Evolutionary conservation across 345 rosid species (phyloP).

Genomic region (Geranium rotundifolium): DNA sequence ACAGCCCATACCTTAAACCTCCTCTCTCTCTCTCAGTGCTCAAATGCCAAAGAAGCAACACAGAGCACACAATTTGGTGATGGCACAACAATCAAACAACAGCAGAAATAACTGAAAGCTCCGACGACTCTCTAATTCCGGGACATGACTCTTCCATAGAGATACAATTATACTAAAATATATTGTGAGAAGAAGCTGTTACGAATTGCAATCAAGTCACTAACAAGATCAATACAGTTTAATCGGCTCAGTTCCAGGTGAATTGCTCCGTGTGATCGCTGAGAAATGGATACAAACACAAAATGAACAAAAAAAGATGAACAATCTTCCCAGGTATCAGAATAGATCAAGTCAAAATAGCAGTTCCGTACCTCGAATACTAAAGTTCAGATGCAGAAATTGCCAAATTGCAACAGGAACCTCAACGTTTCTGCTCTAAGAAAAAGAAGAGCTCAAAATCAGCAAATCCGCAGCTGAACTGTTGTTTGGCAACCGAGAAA

Average conservation of each 20-base stretch:
- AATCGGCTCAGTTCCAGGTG: not conserved
- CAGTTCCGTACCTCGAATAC: not conserved
- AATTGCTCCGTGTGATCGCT: not conserved
- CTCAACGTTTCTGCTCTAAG: not conserved
- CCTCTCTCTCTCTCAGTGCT: not conserved
- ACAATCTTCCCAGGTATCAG: not conserved
- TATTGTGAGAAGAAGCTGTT: not conserved
- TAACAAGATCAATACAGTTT: not conserved
- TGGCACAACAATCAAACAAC: not conserved
- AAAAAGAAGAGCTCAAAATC: not conserved
- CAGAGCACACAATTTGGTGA: not conserved
- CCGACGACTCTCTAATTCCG: not conserved
- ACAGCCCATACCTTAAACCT: conserved; percentile 22
- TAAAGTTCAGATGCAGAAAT: too few species aligned
- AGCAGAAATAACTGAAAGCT: not conserved
- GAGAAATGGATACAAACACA: not conserved
- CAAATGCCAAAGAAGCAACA: not conserved
- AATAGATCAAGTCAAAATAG: not conserved
- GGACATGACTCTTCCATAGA: not conserved
- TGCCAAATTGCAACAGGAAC: not conserved
- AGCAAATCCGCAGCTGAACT: not conserved
- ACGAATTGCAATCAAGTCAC: not conserved
- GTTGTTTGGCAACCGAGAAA: not conserved
- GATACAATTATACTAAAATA: not conserved
- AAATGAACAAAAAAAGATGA: not conserved